Percentiles rank a stretch among this genome's conserved stretches.
These are phyloP conservation scores for Aspergillus steynii DNA, from an alignment of 495 filamentous ascomycete species.

Conservation along the genomic window DNA sequence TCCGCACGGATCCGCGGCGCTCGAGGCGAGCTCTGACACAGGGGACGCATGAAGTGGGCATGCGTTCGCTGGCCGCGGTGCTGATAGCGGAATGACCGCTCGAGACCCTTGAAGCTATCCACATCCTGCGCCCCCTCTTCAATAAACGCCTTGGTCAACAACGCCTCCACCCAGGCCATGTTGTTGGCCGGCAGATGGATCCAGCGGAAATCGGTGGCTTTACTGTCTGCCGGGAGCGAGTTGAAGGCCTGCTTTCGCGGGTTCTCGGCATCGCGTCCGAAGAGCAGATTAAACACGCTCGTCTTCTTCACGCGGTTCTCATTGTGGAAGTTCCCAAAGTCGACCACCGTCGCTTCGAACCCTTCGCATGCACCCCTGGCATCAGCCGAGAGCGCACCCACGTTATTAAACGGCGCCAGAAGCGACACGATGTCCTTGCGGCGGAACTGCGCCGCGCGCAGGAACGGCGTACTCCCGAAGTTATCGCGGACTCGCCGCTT, in stretches of 20 bases:
- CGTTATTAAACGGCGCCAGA: slow-evolving; percentile 56
- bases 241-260: slow-evolving; percentile 49
- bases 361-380: slow-evolving; percentile 58
- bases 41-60: slow-evolving; percentile 66
- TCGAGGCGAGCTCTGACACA: slow-evolving; percentile 59
- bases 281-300: slow-evolving; percentile 61
- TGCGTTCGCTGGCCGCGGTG: slow-evolving; percentile 62
- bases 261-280: slow-evolving; percentile 59
- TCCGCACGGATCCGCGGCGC: slow-evolving; percentile 41
- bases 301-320: slow-evolving; percentile 55
- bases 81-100: slow-evolving; percentile 64
- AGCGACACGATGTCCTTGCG: slow-evolving; percentile 57
- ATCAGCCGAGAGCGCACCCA: slow-evolving; percentile 51
- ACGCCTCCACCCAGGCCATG: slow-evolving; percentile 60
- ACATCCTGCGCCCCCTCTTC: slow-evolving; percentile 66
- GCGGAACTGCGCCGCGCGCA: slow-evolving; percentile 60
- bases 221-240: slow-evolving; percentile 53
- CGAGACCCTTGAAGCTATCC: slow-evolving; percentile 66
- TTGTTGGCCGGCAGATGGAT: slow-evolving; percentile 69
- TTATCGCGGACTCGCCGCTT: slow-evolving; percentile 54
- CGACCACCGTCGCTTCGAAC: slow-evolving; percentile 67
- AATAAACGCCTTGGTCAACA: slow-evolving; percentile 66
- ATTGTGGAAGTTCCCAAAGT: slow-evolving; percentile 68
- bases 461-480: slow-evolving; percentile 62
- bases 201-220: slow-evolving; percentile 64